Percentiles rank a stretch among this genome's conserved stretches.
phyloP scores from a whole-genome alignment of 2,329 filamentous ascomycete genomes.

The Diaporthe citrichinensis region DNA sequence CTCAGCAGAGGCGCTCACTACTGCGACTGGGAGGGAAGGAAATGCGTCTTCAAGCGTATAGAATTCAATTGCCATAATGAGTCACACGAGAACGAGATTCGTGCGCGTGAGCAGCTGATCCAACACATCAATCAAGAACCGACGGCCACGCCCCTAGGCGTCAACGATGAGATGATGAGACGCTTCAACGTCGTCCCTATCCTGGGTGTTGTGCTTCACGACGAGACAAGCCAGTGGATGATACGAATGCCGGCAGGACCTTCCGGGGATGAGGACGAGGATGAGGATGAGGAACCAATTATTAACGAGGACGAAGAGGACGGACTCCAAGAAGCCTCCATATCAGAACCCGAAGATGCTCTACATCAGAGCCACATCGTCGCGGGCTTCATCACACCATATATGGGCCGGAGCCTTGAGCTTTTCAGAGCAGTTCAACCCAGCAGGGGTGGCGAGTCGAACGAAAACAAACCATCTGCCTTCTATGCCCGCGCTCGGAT shows the following conservation, averaged over 20 bases:
- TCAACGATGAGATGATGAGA: not conserved
- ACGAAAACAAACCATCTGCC: not conserved
- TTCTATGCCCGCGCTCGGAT: not conserved
- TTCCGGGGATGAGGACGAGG: not conserved
- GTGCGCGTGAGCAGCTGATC: constrained; percentile 35
- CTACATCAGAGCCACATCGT: not conserved
- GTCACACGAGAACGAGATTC: constrained; percentile 41
- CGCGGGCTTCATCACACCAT: not conserved
- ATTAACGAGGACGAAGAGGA: not conserved
- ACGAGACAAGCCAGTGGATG: constrained; percentile 18
- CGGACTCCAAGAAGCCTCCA: not conserved
- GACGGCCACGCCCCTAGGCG: rapidly evolving
- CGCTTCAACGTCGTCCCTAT: not conserved
- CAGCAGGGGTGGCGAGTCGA: not conserved
- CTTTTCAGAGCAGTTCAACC: not conserved
- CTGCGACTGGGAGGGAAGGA: not conserved
- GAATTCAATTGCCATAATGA: constrained; percentile 42
- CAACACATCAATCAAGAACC: not conserved
- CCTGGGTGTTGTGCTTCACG: not conserved
- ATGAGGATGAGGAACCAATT: not conserved
- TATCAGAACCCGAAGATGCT: not conserved
- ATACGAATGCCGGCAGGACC: not conserved
- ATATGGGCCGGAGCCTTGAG: not conserved
- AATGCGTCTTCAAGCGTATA: constrained; percentile 45
- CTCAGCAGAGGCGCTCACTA: constrained; percentile 3